Evolutionary conservation across 805 yeast species (phyloP).

Genomic region (Starmera amethionina): DNA sequence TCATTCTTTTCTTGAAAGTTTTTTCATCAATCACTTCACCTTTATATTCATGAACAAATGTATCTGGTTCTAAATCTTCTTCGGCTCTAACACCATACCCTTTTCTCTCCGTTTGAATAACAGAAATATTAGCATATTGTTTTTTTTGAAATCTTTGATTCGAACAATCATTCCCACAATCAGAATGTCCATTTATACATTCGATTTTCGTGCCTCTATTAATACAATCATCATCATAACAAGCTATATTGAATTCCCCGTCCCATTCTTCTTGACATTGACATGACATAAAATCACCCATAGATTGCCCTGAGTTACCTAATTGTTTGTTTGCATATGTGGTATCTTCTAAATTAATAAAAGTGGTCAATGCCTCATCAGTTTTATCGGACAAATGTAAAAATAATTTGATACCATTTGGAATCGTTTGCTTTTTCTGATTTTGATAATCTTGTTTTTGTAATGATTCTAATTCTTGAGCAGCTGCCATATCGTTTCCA

Average conservation of each 20-base stretch:
- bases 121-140: conserved; percentile 66
- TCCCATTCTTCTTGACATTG: conserved; percentile 58
- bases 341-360: conserved; percentile 46
- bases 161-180: conserved; percentile 71
- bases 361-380: conserved; percentile 54
- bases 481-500: conserved; percentile 3
- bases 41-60: conserved; percentile 84
- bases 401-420: conserved; percentile 14
- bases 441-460: conserved; percentile 8
- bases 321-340: conserved; percentile 50
- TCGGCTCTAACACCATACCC: conserved; percentile 87
- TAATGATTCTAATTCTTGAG: conserved; percentile 10
- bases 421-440: conserved; percentile 11
- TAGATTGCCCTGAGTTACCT: conserved; percentile 59
- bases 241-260: conserved; percentile 46
- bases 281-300: conserved; percentile 77
- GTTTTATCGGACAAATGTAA: conserved; percentile 46
- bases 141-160: conserved; percentile 82
- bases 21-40: conserved; percentile 88
- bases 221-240: conserved; percentile 86
- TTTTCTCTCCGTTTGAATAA: conserved; percentile 74
- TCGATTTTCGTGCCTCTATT: conserved; percentile 88
- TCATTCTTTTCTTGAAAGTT: conserved; percentile 65
- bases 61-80: conserved; percentile 41
- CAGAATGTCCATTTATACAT: conserved; percentile 60